These are phyloP conservation scores for Austroboletus niveus DNA, from an alignment of 1,284 basidiomycete species.

Conservation along the genomic window DNA sequence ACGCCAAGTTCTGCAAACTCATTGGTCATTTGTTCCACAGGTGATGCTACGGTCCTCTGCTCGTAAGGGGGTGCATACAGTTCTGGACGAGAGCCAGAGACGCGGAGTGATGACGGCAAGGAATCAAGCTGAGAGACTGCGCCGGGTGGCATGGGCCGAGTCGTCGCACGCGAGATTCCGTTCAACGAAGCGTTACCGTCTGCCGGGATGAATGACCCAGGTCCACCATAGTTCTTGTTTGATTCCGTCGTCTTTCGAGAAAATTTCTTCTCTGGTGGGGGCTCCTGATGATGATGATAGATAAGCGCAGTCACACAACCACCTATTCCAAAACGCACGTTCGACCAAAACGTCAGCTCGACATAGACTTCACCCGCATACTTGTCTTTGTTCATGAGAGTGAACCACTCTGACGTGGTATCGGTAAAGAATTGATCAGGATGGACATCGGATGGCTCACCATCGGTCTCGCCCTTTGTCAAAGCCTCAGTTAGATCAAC, in stretches of 20 bases:
- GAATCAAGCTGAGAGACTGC: constrained; percentile 48
- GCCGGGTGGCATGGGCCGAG: constrained; percentile 39
- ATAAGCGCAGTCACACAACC: constrained; percentile 7
- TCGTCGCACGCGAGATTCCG: constrained; percentile 18
- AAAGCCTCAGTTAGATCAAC: constrained; percentile 90
- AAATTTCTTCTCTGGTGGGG: constrained; percentile 66
- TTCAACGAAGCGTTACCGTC: constrained; percentile 38
- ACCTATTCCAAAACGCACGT: constrained; percentile 57
- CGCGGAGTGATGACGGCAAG: constrained; percentile 55
- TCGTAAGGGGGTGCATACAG: constrained; percentile 77
- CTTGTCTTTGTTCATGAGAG: constrained; percentile 83
- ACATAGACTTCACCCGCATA: constrained; percentile 93
- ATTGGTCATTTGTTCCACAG: constrained; percentile 51
- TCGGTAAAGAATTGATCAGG: constrained; percentile 9
- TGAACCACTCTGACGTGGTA: constrained; percentile 82
- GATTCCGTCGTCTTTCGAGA: constrained; percentile 48
- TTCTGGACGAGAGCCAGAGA: constrained; percentile 61
- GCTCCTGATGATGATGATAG: constrained; percentile 47
- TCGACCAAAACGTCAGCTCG: constrained; percentile 94
- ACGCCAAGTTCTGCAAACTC: constrained; percentile 68
- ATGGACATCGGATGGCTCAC: constrained; percentile 45
- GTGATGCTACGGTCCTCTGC: constrained; percentile 36
- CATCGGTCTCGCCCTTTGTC: constrained; percentile 95
- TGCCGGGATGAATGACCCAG: constrained; percentile 68
- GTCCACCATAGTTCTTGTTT: constrained; percentile 69